Base-by-base conservation (phyloP, 495 filamentous ascomycete genomes). In the Aspergillus ostianus region DNA sequence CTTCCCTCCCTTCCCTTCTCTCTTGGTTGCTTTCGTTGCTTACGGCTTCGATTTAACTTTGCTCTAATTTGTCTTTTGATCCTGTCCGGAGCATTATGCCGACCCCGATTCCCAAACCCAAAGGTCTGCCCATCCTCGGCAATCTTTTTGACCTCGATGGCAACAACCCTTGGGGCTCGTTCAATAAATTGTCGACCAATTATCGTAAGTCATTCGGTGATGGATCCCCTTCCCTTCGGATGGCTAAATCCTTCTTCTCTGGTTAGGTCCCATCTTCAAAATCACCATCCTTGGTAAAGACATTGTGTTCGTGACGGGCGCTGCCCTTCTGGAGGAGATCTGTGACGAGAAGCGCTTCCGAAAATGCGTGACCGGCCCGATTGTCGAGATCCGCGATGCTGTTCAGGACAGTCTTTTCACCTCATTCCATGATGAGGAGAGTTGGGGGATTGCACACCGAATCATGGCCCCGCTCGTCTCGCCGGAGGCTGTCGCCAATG, bases 401-500 rank as follows among this genome's bases (percentile, higher is more conserved):
- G 83, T 87, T 3, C 78, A 85, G 57, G 84, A 89, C 73, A 87
- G 88, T 49, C 77, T 92, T n/a, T 93, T 93, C 73, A 90, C 87
- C 0, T 89, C 90, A 0, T 77, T 78, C 36, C 63, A 78, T 21
- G 76, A 79, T 6, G 87, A 91, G 67, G 70, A 53, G 48, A 61
- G 81, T 56, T 93, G 90, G 90, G 84, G 80, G 10, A 76, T 90
- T 32, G 90, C 89, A 27, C 91, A 93, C 69, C 77, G 90, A 27
- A 88, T 92, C 60, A 75, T 81, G 74, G 70, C 67, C 4, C 77
- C 80, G 0, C 64, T 73, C 15, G 64, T 80, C 15, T 71, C 71
- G 6, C 66, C 72, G 18, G 55, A 67, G 19, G 77, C 74, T 2
- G 66, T 76, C 20, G 68, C 70, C 20, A 63, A 51, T 3, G 55